phyloP scores from a whole-genome alignment of 371 early-diverging fungal genomes.

The Mortierella sp. region DNA sequence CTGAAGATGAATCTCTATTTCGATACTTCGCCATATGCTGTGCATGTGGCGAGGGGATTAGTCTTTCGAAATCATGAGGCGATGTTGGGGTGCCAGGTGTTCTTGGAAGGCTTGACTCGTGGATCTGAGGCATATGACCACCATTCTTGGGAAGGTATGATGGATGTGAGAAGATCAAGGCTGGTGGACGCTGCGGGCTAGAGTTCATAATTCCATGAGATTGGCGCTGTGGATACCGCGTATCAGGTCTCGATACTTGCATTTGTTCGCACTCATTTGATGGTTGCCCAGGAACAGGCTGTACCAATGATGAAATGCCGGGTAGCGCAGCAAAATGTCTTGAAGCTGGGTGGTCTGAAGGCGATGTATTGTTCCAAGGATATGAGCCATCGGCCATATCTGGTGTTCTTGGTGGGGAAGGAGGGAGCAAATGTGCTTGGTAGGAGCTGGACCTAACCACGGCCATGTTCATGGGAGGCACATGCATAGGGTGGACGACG shows the following conservation, averaged over 20 bases:
- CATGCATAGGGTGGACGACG: constrained; percentile 7
- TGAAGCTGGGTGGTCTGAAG: neutral
- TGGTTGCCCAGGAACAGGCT: neutral
- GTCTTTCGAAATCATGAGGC: constrained; percentile 1
- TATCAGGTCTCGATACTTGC: neutral
- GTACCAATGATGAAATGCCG: constrained; percentile 12
- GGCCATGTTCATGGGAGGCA: neutral
- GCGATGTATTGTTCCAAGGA: neutral
- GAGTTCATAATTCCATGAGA: neutral
- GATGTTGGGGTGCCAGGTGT: constrained; percentile 1
- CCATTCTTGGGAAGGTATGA: neutral
- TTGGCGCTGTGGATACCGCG: neutral
- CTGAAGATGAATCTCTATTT: neutral
- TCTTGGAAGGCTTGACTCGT: neutral
- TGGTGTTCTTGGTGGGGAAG: constrained; percentile 47
- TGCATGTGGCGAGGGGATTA: neutral
- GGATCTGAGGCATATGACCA: neutral
- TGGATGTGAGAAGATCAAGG: neutral
- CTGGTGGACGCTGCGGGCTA: constrained; percentile 4
- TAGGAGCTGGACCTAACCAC: constrained; percentile 18
- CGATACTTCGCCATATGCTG: neutral
- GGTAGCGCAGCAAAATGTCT: constrained; percentile 36
- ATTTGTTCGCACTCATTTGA: neutral
- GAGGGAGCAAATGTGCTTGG: constrained; percentile 8
- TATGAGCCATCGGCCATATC: constrained; percentile 15